Evolutionary conservation across 192 early-diverging fungal species (phyloP).

Genomic region (Coemansia sp.): DNA sequence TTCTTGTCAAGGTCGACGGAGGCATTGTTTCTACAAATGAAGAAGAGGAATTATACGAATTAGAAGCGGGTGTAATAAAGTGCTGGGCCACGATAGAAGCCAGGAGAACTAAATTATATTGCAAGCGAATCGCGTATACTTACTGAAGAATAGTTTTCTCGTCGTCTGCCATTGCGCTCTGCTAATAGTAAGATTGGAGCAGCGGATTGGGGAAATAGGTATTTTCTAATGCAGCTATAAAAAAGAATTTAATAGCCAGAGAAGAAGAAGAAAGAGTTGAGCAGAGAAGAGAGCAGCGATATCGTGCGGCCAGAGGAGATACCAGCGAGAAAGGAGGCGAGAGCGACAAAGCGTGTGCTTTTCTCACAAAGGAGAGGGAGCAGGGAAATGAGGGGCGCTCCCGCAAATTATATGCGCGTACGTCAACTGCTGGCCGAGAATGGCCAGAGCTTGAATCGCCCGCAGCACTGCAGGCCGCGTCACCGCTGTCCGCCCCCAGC

Average conservation of each 20-base stretch:
- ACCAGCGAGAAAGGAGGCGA: too few species aligned
- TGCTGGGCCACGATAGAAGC: too few species aligned
- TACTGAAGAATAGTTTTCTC: constrained; percentile 37
- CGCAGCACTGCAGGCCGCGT: too few species aligned
- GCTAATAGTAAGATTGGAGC: constrained; percentile 2
- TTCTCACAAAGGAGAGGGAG: too few species aligned
- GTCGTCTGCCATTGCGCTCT: constrained; percentile 16
- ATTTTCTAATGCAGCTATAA: not conserved
- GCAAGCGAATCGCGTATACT: constrained; percentile 3
- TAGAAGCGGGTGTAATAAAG: not conserved
- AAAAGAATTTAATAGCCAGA: not conserved
- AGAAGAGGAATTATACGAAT: not conserved
- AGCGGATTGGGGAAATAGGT: not conserved
- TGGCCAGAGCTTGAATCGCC: too few species aligned
- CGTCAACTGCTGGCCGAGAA: too few species aligned
- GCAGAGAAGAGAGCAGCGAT: not conserved
- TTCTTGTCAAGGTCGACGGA: constrained; percentile 27
- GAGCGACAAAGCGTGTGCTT: too few species aligned
- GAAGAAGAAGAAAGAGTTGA: not conserved
- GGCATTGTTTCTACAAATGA: constrained; percentile 32
- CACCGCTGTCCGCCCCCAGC: too few species aligned
- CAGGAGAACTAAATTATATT: not conserved
- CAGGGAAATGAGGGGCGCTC: too few species aligned
- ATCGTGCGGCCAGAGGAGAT: too few species aligned
- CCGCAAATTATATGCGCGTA: too few species aligned